Conservation (phyloP, 2,329 filamentous ascomycete genomes). For the Purpureocillium takamizusanense region DNA sequence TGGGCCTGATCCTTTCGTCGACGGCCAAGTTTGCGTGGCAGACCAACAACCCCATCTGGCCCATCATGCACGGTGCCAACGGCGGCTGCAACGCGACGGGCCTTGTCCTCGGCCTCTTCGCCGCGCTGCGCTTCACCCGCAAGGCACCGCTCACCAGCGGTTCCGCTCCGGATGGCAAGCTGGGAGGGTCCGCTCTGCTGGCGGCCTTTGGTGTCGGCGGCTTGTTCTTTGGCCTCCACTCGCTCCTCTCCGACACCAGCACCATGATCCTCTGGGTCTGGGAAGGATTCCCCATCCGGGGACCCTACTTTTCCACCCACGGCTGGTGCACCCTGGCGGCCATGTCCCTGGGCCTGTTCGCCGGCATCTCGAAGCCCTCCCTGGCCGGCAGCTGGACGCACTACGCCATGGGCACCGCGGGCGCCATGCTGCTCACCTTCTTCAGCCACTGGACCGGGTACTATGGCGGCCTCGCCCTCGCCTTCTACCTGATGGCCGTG, state of each 20-base stretch:
- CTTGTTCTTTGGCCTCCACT: conserved; percentile 83
- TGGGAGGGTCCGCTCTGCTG: conserved; percentile 59
- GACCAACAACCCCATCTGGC: conserved; percentile 97
- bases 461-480: conserved; percentile 67
- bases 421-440: conserved; percentile 68
- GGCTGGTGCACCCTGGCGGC: conserved; percentile 77
- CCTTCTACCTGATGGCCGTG: conserved; percentile 75
- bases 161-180: conserved; percentile 19
- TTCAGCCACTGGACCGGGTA: conserved; percentile 82
- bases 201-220: conserved; percentile 74
- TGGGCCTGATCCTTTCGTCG: conserved; percentile 77
- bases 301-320: conserved; percentile 82
- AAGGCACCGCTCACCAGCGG: conserved; percentile 42
- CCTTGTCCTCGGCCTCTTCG: conserved; percentile 64
- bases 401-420: conserved; percentile 69
- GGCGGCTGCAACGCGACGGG: conserved; percentile 89
- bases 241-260: conserved; percentile 88
- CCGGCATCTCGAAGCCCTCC: conserved; percentile 65
- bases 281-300: conserved; percentile 88
- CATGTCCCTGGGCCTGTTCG: conserved; percentile 74
- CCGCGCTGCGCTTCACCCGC: conserved; percentile 68
- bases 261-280: conserved; percentile 99
- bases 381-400: conserved; percentile 70
- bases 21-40: conserved; percentile 86
- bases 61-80: conserved; percentile 80